Evolutionary conservation across 2,329 filamentous ascomycete species (phyloP), one percentile per base, ranked within the genome.

Genomic region (Fonsecaea nubica): DNA sequence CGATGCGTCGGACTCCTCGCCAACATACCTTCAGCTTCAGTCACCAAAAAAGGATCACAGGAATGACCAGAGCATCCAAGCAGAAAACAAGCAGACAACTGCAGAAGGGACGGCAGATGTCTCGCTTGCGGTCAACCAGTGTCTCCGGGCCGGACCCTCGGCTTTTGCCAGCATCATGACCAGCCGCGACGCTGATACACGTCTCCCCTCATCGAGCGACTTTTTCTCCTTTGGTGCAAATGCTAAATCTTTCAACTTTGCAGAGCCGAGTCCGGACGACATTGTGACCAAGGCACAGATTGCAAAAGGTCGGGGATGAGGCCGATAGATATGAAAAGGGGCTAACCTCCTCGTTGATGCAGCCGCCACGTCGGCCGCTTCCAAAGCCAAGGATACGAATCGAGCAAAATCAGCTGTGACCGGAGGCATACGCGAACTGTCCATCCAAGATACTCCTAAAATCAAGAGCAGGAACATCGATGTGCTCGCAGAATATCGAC

Each of bases 191-290:
- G 21, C 61, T 36, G 52, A 62, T 35, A 48, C 13, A 13, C 36
- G 25, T 25, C 59, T 48, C 15, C 35, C 40, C 36, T 18, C 59
- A 25, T 54, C 63, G 32, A 58, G 15, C 40, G 52, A 64, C 30
- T n/a, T 68, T 35, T 25, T 65, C n/a, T 58, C 65, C 38, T 30
- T 50, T 38, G 53, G 32, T 32, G 18, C 32, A n/a, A 48, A 56
- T 65, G 32, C 65, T 80, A 77, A 80, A 77, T 74, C 75, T 54
- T 82, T 81, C 77, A 79, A 89, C 66, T 97, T 97, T 81, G 84
- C 89, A 83, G 87, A 88, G 77, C 93, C 94, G 63, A 97, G 93
- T 80, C 93, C 93, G 72, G 93, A 98, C 81, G 93, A 97, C 78
- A 81, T 95, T 75, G 91, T 97, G 74, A 85, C 92, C 69, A 88